phyloP scores from a whole-genome alignment of 2,329 filamentous ascomycete species.

The Pseudocercospora fijiensis region DNA sequence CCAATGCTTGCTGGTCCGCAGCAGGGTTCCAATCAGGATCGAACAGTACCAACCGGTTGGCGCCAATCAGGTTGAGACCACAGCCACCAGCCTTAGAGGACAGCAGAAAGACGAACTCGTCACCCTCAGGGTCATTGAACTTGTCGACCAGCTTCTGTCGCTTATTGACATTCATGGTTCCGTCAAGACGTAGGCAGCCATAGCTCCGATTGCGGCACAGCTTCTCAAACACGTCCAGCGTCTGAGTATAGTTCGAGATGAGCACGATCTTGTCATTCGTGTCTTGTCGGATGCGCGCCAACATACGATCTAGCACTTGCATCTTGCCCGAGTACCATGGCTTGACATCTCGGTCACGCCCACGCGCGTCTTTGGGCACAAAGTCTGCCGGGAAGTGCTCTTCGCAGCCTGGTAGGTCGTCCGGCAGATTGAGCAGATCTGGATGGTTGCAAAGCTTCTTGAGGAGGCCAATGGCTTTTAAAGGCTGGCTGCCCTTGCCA shows the following conservation, averaged over 20 bases:
- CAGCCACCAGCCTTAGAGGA: conserved; percentile 96
- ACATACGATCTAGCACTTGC: conserved; percentile 91
- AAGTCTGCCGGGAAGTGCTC: conserved; percentile 80
- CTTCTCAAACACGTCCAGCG: conserved; percentile 88
- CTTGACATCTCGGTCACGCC: conserved; percentile 87
- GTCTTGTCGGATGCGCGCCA: conserved; percentile 89
- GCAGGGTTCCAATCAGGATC: conserved; percentile 96
- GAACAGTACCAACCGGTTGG: conserved; percentile 91
- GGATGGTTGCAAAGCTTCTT: conserved; percentile 99
- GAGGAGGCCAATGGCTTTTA: conserved; percentile 93
- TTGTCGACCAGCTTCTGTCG: conserved; percentile 95
- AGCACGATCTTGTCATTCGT: conserved; percentile 99
- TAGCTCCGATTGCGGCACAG: conserved; percentile 84
- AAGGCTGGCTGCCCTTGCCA: conserved; percentile 90
- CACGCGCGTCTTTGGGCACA: conserved; percentile 80
- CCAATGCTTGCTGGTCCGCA: conserved; percentile 93
- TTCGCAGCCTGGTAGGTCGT: conserved; percentile 86
- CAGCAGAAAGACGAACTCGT: conserved; percentile 91
- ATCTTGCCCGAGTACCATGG: conserved; percentile 98
- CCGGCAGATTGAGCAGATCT: conserved; percentile 78
- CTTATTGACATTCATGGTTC: conserved; percentile 97
- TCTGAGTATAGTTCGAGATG: conserved; percentile 98
- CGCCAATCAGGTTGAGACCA: conserved; percentile 91
- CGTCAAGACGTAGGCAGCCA: conserved; percentile 84
- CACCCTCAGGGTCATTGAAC: conserved; percentile 89